phyloP scores from a whole-genome alignment of 768 basidiomycete species.

The Leccinum subgranulosum region DNA sequence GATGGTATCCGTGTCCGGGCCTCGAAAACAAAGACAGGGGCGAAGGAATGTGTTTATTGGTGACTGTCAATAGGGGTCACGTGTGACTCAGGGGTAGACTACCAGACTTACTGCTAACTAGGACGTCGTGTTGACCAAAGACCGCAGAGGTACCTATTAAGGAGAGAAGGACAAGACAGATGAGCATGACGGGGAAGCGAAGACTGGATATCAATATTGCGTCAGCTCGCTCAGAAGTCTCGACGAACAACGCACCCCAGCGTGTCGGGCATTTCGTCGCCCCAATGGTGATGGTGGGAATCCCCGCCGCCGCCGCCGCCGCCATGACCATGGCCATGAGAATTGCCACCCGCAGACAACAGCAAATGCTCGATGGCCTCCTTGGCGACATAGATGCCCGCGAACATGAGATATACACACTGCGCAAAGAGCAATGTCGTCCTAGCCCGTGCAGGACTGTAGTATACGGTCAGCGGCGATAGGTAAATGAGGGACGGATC shows the following conservation, averaged over 20 bases:
- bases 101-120: constrained; percentile 55
- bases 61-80: constrained; percentile 37
- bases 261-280: constrained; percentile 44
- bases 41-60: constrained; percentile 61
- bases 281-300: constrained; percentile 66
- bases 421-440: constrained; percentile 83
- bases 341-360: constrained; percentile 78
- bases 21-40: constrained; percentile 41
- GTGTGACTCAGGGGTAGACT: constrained; percentile 1
- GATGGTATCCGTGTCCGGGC: constrained; percentile 15
- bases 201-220: constrained; percentile 41
- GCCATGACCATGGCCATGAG: constrained; percentile 58
- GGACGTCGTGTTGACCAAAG: constrained; percentile 62
- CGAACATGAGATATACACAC: constrained; percentile 90
- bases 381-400: constrained; percentile 94
- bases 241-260: constrained; percentile 35
- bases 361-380: constrained; percentile 93
- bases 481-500: constrained; percentile 17
- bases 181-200: constrained; percentile 61
- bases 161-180: constrained; percentile 53
- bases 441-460: constrained; percentile 62
- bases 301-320: constrained; percentile 42
- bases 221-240: background rate
- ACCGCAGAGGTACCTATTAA: constrained; percentile 53
- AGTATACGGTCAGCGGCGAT: background rate